Evolutionary conservation across 2,329 filamentous ascomycete genomes (phyloP), one percentile per base, ranked within the genome.

Genomic region (Penicillium nordicum): DNA sequence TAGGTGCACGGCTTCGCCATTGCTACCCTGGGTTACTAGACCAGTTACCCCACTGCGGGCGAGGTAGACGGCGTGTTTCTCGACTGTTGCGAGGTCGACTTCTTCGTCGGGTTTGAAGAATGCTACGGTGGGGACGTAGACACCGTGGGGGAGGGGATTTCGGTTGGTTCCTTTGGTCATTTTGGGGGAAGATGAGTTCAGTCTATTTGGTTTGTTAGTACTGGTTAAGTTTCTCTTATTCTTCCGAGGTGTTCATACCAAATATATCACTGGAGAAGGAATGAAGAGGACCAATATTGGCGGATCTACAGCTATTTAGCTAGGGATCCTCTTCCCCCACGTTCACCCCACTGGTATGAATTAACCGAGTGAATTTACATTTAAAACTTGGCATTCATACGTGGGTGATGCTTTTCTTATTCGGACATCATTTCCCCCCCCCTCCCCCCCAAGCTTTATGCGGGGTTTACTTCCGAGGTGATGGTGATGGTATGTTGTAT

Each of bases 1-100:
- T 34, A 93, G 81, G 68, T 92, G 89, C 12, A 92, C 88, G 8
- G 90, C 89, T 77, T 94, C 90, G 66, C 89, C 89, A 69, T 93
- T 93, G 69, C 87, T 90, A 45, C 89, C 89, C 71, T 92, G 89
- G 11, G 87, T 89, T 47, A 88, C 87, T 45, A 93, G 80, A 21
- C 89, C 88, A 16, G 86, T 82, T 41, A 92, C 84, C 61, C 89
- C 89, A 29, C 87, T 84, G 54, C 81, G 72, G 45, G 88, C 89
- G n/a, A 93, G 84, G 65, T 86, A 84, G 50, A 89, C 82, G 37
- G 88, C 85, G 60, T 79, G 74, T 50, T 78, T 80, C 47, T 82
- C 79, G 57, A 86, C 85, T 38, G 84, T 83, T 36, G 78, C 74
- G 12, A 82, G 78, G 67, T 91, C 88, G 53, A 91, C 75, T 53